Evolutionary conservation across 192 early-diverging fungal genomes (phyloP).

Genomic region (Coemansia asiatica): DNA sequence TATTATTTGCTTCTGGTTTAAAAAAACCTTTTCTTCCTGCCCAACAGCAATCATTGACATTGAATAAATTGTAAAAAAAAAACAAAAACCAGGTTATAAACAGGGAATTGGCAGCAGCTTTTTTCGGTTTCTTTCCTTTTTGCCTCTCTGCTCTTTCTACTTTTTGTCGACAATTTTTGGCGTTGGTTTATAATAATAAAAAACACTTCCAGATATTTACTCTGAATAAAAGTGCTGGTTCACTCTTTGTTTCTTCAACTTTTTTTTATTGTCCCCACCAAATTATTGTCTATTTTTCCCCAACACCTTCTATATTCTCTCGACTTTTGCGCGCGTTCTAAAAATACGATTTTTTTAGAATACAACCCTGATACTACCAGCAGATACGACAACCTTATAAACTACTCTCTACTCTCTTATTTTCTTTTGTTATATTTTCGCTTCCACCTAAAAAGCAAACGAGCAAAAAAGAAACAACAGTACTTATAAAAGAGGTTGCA

Average conservation of each 20-base stretch:
- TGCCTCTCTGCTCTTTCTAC: not conserved
- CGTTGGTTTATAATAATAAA: too few species aligned
- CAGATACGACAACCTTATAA: not conserved
- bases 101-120: not conserved
- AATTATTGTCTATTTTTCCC: slow-evolving; percentile 1
- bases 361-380: not conserved
- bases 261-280: not conserved
- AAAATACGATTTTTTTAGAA: slow-evolving; percentile 7
- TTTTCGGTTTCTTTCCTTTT: not conserved
- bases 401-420: not conserved
- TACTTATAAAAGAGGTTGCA: not conserved
- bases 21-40: too few species aligned
- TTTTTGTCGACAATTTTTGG: not conserved
- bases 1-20: too few species aligned
- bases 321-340: not conserved
- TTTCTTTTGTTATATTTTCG: slow-evolving; percentile 3
- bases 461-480: not conserved
- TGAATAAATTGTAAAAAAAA: too few species aligned
- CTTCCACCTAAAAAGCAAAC: not conserved
- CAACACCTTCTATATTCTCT: not conserved
- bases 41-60: not conserved
- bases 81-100: not conserved
- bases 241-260: not conserved
- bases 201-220: not conserved
- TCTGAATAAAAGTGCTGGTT: not conserved